These are phyloP conservation scores for Astraeus odoratus DNA, from an alignment of 768 basidiomycete species.

Conservation along the genomic window DNA sequence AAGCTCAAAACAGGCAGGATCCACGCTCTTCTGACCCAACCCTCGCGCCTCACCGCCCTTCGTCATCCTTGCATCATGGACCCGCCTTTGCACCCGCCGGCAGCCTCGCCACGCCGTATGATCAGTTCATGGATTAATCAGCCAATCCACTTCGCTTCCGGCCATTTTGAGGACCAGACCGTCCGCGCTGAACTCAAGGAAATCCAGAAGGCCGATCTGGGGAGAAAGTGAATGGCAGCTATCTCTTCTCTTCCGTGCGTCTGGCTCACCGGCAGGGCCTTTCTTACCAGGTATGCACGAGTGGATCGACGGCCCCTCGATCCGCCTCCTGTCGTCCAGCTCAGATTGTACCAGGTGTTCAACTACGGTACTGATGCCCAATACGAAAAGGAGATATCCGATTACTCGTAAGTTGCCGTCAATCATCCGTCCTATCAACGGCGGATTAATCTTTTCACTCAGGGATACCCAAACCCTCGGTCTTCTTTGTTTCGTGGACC, in stretches of 20 bases:
- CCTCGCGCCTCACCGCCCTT: background rate
- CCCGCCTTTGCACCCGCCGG: slow-evolving; percentile 7
- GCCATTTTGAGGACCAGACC: slow-evolving; percentile 53
- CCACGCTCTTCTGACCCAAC: background rate
- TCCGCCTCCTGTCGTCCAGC: slow-evolving; percentile 53
- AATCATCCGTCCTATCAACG: background rate
- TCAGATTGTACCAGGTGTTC: slow-evolving; percentile 44
- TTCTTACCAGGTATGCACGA: slow-evolving; percentile 41
- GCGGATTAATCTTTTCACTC: slow-evolving; percentile 8
- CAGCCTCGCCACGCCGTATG: slow-evolving; percentile 20
- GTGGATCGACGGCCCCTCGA: slow-evolving; percentile 64
- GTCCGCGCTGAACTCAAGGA: slow-evolving; percentile 51
- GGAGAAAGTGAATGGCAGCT: slow-evolving; percentile 46
- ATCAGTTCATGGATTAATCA: slow-evolving; percentile 22
- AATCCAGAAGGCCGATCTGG: slow-evolving; percentile 60
- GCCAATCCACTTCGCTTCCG: slow-evolving; percentile 50
- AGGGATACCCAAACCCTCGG: slow-evolving; percentile 61
- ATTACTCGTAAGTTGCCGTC: slow-evolving; percentile 39
- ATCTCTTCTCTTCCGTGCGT: background rate
- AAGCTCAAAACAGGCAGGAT: background rate
- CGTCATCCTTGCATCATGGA: slow-evolving; percentile 12
- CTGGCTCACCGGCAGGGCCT: slow-evolving; percentile 4
- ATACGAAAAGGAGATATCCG: slow-evolving; percentile 41
- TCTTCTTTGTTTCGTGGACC: slow-evolving; percentile 69
- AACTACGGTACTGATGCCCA: slow-evolving; percentile 32